Evolutionary conservation across 768 basidiomycete genomes (phyloP), one percentile per base, ranked within the genome.

Genomic region (Kwoniella shandongensis): DNA sequence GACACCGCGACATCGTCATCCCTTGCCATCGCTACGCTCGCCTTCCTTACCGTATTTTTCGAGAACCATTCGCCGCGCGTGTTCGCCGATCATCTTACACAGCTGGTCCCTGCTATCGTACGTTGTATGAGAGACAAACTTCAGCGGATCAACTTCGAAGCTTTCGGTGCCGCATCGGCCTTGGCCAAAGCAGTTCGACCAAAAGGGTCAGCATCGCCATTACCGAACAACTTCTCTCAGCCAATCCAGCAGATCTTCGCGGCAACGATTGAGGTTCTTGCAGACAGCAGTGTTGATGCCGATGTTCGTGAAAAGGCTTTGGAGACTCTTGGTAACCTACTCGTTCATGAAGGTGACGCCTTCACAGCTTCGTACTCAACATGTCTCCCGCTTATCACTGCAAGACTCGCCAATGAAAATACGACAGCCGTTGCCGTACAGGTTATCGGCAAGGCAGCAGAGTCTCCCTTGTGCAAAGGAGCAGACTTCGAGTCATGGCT

Each of bases 261-360:
- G 7, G 86, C 90, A 61, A 86, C 89, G 10, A 79, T 88, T 3
- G 74, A 79, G 20, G 81, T 90, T 49, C 78, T 99, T 35, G 82
- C 79, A 47, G 86, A 83, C 44, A 85, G 88, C 59, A 88, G 93
- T 63, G 93, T 93, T 1, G 94, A 98, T 73, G 85, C 88, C 3
- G 93, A 96, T 62, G 90, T 98, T 20, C 84, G 91, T 35, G 81
- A 82, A 23, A 84, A 83, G 61, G 91, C 91, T 0, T 87, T 97
- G 66, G 85, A 87, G 29, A 85, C 84, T 46, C 82, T 94, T 41
- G 92, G 87, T 1, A 87, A 91, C 71, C 78, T 98, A 8, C 90
- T 96, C 86, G 82, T 90, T 48, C 86, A 85, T 63, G 90, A 91
- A 1, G 86, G 88, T 0, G 89, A 91, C 44, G 76, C 84, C 13